A percentile compares a stretch with the other conserved stretches of the same genome.
These are phyloP conservation scores for Syzygium aqueum DNA, from an alignment of 345 rosid species.

Conservation along the genomic window DNA sequence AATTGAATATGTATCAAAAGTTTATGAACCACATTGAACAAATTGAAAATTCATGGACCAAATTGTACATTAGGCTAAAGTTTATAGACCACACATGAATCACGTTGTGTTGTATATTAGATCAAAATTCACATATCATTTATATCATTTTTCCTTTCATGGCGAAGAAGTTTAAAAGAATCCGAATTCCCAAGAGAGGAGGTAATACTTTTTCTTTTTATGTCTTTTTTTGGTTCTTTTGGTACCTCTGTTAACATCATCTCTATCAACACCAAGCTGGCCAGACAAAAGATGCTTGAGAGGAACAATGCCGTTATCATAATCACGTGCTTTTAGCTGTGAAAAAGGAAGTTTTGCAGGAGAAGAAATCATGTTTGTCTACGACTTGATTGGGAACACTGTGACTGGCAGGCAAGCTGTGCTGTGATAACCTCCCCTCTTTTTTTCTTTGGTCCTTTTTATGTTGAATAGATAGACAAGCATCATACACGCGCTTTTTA, in stretches of 20 bases:
- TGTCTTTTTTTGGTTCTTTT: not conserved
- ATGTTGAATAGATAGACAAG: not conserved
- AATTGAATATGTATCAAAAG: no score
- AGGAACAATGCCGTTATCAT: not conserved
- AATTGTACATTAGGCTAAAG: no score
- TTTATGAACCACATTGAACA: no score
- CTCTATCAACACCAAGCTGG: not conserved
- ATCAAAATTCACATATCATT: no score
- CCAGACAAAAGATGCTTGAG: not conserved
- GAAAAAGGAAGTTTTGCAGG: not conserved
- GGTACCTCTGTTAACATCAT: not conserved
- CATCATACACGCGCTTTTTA: not conserved
- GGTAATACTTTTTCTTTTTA: not conserved
- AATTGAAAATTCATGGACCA: no score
- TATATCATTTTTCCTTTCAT: no score
- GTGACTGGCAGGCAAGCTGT: not conserved
- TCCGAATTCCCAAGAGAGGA: not conserved
- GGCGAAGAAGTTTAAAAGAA: not conserved
- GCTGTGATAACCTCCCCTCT: not conserved
- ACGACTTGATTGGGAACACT: not conserved
- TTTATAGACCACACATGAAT: no score
- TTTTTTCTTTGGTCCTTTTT: no score
- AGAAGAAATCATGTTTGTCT: not conserved
- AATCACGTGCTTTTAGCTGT: not conserved
- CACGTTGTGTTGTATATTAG: no score